phyloP scores from a whole-genome alignment of 192 early-diverging fungal genomes.

The Coemansia sp. region DNA sequence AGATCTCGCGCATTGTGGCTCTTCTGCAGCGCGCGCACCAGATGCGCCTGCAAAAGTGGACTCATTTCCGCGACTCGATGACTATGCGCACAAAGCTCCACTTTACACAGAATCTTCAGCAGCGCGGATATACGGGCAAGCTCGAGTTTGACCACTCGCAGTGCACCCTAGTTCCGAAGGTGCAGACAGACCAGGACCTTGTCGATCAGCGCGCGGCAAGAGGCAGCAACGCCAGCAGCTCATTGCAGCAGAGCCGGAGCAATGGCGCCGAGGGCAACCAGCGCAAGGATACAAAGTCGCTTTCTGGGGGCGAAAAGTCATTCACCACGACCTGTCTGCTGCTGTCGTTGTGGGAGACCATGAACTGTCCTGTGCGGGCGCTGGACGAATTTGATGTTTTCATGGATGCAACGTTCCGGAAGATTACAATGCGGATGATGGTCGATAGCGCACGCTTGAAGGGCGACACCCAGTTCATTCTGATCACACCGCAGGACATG shows the following conservation, averaged over 20 bases:
- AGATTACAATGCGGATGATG: slow-evolving; percentile 86
- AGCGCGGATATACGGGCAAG: slow-evolving; percentile 82
- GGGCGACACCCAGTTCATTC: slow-evolving; percentile 83
- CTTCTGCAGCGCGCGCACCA: slow-evolving; percentile 61
- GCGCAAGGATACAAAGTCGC: slow-evolving; percentile 84
- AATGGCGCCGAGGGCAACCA: slow-evolving; percentile 17
- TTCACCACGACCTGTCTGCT: slow-evolving; percentile 94
- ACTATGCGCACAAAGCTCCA: slow-evolving; percentile 69
- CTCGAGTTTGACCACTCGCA: slow-evolving; percentile 75
- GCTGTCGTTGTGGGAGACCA: slow-evolving; percentile 90
- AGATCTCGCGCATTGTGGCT: slow-evolving; percentile 56
- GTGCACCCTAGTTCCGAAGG: slow-evolving; percentile 64
- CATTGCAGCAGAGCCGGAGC: slow-evolving; percentile 10
- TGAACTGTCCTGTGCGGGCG: slow-evolving; percentile 88
- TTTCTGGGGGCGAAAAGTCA: slow-evolving; percentile 98
- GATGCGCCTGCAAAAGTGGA: slow-evolving; percentile 65
- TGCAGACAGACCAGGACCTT: slow-evolving; percentile 57
- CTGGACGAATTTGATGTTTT: slow-evolving; percentile 99
- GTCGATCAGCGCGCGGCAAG: slow-evolving; percentile 23
- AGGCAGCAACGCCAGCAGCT: slow-evolving; percentile 4
- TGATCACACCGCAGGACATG: slow-evolving; percentile 96
- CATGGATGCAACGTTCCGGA: slow-evolving; percentile 97
- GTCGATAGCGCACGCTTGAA: slow-evolving; percentile 76
- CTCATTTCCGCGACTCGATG: slow-evolving; percentile 74
- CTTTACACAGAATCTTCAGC: slow-evolving; percentile 73